Evolutionary conservation across 2,329 filamentous ascomycete species (phyloP).

Genomic region (Whalleya microplaca): DNA sequence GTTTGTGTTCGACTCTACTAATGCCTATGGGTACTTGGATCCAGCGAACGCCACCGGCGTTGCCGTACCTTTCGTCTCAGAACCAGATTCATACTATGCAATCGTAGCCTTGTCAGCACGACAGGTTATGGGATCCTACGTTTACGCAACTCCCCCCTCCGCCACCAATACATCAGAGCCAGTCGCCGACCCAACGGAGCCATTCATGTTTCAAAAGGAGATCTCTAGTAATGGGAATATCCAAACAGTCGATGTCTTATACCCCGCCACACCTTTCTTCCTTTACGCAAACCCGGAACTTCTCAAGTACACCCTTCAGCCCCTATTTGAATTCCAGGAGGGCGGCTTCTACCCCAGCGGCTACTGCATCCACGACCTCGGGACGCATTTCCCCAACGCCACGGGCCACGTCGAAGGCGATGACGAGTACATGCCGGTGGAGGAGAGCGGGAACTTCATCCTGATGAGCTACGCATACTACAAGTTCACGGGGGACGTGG

Average conservation of each 20-base stretch:
- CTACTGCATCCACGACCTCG: slow-evolving; percentile 76
- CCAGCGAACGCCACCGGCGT: slow-evolving; percentile 51
- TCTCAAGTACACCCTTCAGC: slow-evolving; percentile 76
- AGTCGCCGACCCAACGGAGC: slow-evolving; percentile 49
- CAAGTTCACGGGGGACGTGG: slow-evolving; percentile 32
- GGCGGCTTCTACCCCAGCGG: slow-evolving; percentile 81
- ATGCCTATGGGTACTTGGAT: slow-evolving; percentile 30
- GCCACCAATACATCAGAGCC: neutral
- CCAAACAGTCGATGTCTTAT: slow-evolving; percentile 85
- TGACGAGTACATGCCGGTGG: slow-evolving; percentile 75
- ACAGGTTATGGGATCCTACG: slow-evolving; percentile 77
- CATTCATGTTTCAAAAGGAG: slow-evolving; percentile 79
- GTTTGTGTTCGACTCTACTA: slow-evolving; percentile 24
- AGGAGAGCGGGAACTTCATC: slow-evolving; percentile 74
- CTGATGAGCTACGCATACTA: slow-evolving; percentile 63
- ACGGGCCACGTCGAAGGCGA: slow-evolving; percentile 70
- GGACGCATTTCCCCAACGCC: slow-evolving; percentile 70
- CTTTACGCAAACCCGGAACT: slow-evolving; percentile 79
- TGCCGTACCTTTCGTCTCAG: slow-evolving; percentile 71
- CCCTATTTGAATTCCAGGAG: slow-evolving; percentile 76
- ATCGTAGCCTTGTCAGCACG: slow-evolving; percentile 77
- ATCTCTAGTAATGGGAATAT: slow-evolving; percentile 81
- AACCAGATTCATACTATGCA: slow-evolving; percentile 73
- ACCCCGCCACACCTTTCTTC: slow-evolving; percentile 82
- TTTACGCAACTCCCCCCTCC: slow-evolving; percentile 67